Evolutionary conservation across 257 asterid genomes (phyloP).

Genomic region (Salvia rosmarinus): DNA sequence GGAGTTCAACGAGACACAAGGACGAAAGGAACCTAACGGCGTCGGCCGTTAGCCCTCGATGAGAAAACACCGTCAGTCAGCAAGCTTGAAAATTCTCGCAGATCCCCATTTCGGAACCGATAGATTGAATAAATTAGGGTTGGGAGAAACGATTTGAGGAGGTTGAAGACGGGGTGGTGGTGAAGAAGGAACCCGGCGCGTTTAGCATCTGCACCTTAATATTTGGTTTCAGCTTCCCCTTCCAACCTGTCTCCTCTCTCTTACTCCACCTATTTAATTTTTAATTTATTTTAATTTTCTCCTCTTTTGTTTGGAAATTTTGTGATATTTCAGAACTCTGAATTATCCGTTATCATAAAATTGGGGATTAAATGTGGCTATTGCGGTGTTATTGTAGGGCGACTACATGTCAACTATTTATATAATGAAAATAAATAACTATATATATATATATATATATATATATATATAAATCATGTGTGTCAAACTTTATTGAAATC

Average conservation of each 20-base stretch:
- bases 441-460: no score
- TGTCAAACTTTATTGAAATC: no score
- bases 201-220: slow-evolving; percentile 53
- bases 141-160: slow-evolving; percentile 23
- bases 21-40: slow-evolving; percentile 48
- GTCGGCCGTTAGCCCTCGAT: slow-evolving; percentile 51
- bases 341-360: no score
- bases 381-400: no score
- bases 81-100: slow-evolving; percentile 26
- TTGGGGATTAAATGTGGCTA: no score
- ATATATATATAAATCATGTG: no score
- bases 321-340: neutral
- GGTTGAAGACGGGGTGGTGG: slow-evolving; percentile 35
- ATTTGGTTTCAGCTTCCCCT: slow-evolving; percentile 27
- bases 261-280: slow-evolving; percentile 19
- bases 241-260: slow-evolving; percentile 29
- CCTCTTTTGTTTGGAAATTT: neutral
- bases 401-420: no score
- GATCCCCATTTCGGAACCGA: slow-evolving; percentile 39
- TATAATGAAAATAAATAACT: no score
- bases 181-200: slow-evolving; percentile 59
- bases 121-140: slow-evolving; percentile 25
- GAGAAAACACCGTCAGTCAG: slow-evolving; percentile 55
- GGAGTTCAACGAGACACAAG: slow-evolving; percentile 58
- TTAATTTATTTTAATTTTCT: neutral